Base-by-base conservation (phyloP, 2,329 filamentous ascomycete species). In the Colletotrichum sp. region DNA sequence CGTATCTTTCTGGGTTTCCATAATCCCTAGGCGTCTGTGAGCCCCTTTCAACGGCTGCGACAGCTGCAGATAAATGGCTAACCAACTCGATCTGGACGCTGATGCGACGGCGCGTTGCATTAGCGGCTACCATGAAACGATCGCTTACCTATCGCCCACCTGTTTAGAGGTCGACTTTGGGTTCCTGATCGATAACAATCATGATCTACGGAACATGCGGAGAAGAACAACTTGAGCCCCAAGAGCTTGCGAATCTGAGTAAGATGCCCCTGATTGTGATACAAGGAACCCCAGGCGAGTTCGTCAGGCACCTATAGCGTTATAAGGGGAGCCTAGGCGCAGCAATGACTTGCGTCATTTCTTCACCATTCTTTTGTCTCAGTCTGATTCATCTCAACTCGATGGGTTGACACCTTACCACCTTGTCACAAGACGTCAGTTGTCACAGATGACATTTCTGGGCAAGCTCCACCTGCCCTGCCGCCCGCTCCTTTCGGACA, bases 341-440 rank as follows among this genome's bases (percentile, higher is more conserved):
- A 15, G 32, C 39, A 15, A 16, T 28, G 26, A 63, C 68, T 67
- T 69, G 55, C 66, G 55, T 59, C 52, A 69, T 28, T 60, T 60
- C 52, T 43, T 64, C 39, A 52, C 15, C 18, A 21, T 39, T 26
- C 28, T 48, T 21, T 8, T 65, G 72, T 72, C 72, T 75, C 72
- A 75, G 69, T 61, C 43, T 75, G 72, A 67, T 72, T 75, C 63
- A 72, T 72, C 72, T 32, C 55, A 57, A 75, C 52, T 72, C n/a
- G 7, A 30, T 43, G 63, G n/a, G 18, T 63, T 72, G 68, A 57
- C 55, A 60, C 63, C 72, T 63, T 48, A 24, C 69, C 69, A 72
- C 63, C 43, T 55, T 72, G 72, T 67, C 72, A 67, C 72, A 75
- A 75, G 72, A 75, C 72, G 69, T 67, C 72, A 75, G 57, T 72